Base-by-base conservation (phyloP, 169 alveolate species). In the Cytauxzoon felis region DNA sequence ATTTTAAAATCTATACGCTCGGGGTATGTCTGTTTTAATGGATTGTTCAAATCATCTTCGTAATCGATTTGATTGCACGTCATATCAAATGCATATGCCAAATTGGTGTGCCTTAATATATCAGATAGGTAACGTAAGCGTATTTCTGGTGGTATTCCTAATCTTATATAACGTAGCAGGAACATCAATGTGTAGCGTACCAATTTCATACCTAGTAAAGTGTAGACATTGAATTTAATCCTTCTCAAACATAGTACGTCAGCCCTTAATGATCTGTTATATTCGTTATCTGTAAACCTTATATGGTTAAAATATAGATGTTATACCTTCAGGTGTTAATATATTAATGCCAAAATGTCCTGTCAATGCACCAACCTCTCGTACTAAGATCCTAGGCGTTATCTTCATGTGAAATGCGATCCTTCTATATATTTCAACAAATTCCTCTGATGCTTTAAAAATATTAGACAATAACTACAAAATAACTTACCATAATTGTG, bases 121-220 rank as follows among this genome's bases (percentile, higher is more conserved):
- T 86, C 88, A 18, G 59, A 38, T 29, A 80, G 34, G 49, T 70
- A 80, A 48, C 89, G 67, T 16, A 69, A 64, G 21, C 87, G 34
- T 26, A 86, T 80, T 51, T 86, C 91, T 9, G 64, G 63, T 6
- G 91, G 91, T 18, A 86, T 86, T 23, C 86, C 86, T 30, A 76
- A 38, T 38, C 81, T 56, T 16, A 76, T 66, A 33, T 76, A 76
- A 16, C 86, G 30, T 16, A 66, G 42, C 36, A 76, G 52, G 52
- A 64, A 40, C 54, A 66, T 21, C 62, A 76, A 13, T 30, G 67
- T 64, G 29, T 76, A 76, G 38, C 68, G 57, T 59, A 76, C n/a
- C 13, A 76, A 68, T 68, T 76, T 76, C 5, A 30, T 66, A 1
- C 86, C 86, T 3, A 76, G 48, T 0, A 76, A 18, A 11, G 68